phyloP scores from a whole-genome alignment of 495 filamentous ascomycete genomes.

The Aspergillus ellipticus region DNA sequence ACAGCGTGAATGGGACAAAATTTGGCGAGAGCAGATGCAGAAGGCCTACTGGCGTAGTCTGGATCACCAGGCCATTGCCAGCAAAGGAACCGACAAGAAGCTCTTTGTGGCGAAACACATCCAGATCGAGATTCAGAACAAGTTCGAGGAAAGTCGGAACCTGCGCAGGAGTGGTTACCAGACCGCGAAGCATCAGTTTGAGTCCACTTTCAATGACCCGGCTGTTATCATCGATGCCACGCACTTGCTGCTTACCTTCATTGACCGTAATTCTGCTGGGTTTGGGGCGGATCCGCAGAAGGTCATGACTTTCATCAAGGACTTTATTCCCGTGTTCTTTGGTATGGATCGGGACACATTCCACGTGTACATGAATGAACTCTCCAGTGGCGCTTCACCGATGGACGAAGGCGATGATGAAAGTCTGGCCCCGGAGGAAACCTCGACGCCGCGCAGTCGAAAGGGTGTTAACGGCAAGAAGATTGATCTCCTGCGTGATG shows the following conservation, averaged over 20 bases:
- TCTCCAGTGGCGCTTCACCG: constrained; percentile 55
- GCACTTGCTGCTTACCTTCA: constrained; percentile 72
- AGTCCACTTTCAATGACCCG: constrained; percentile 67
- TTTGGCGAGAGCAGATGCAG: constrained; percentile 93
- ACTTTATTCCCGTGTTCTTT: constrained; percentile 87
- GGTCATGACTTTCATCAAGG: constrained; percentile 77
- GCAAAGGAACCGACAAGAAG: constrained; percentile 81
- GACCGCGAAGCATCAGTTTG: constrained; percentile 65
- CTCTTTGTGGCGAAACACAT: constrained; percentile 83
- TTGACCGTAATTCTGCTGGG: constrained; percentile 62
- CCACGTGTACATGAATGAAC: constrained; percentile 69
- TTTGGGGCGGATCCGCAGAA: constrained; percentile 70
- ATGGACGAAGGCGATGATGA: constrained; percentile 73
- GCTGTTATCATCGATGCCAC: constrained; percentile 79
- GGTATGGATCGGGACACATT: constrained; percentile 74
- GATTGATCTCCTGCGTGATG: constrained; percentile 77
- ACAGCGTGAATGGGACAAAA: constrained; percentile 95
- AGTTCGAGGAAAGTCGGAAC: constrained; percentile 78
- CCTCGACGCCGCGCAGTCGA: constrained; percentile 50
- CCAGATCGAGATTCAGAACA: constrained; percentile 78
- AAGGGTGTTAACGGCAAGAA: constrained; percentile 67
- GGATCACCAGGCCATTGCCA: constrained; percentile 88
- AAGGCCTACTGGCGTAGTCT: constrained; percentile 91
- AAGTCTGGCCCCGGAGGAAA: constrained; percentile 44
- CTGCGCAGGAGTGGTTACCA: constrained; percentile 57